These are phyloP conservation scores for Phaeodactylum tricornutum DNA, from an alignment of 108 stramenopile genomes.

Conservation along the genomic window DNA sequence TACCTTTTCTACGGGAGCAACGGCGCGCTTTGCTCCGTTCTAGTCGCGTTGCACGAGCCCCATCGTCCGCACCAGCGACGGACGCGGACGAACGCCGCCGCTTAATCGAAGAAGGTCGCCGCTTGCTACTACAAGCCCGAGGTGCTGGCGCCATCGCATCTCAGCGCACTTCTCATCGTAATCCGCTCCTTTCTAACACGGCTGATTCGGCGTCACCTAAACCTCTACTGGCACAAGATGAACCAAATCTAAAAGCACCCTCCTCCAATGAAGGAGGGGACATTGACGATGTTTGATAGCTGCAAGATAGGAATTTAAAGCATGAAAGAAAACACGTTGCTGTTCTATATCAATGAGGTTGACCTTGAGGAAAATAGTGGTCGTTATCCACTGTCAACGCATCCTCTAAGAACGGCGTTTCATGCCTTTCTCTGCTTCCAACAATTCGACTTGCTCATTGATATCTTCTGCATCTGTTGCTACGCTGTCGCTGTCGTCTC, in stretches of 20 bases:
- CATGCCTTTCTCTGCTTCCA: neutral
- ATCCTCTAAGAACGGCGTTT: neutral
- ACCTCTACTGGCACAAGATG: no score
- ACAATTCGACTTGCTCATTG: neutral
- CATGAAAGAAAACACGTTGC: neutral
- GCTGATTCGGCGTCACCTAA: no score
- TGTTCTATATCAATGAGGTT: no score
- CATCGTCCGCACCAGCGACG: neutral
- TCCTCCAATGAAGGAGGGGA: neutral
- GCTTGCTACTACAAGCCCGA: constrained; percentile 12
- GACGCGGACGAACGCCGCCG: neutral
- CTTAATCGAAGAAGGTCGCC: constrained; percentile 23
- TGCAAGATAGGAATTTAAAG: neutral
- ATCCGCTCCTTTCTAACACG: no score
- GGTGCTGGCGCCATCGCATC: neutral
- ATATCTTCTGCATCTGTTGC: neutral
- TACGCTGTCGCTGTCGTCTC: neutral
- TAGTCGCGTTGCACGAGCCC: no score
- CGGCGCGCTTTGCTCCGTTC: neutral
- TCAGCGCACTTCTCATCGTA: constrained; percentile 2
- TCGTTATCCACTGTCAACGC: neutral
- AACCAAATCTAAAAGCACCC: neutral
- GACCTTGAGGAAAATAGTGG: neutral
- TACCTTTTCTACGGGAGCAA: neutral
- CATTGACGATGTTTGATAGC: neutral